Evolutionary conservation across 345 rosid genomes (phyloP).

Genomic region (Sonneratia alba): DNA sequence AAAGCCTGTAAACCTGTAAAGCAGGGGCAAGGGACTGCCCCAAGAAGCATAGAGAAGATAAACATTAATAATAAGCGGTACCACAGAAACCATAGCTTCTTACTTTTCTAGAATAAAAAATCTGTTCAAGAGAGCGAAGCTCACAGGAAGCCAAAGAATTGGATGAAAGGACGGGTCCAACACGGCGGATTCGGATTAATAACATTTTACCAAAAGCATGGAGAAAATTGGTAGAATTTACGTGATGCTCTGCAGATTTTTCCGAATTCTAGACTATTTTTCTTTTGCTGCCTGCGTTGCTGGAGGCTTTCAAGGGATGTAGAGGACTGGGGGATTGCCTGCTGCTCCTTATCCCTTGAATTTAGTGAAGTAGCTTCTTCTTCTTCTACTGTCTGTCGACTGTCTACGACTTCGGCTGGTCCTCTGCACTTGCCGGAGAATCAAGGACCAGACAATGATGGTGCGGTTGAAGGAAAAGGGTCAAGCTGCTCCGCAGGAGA

Average conservation of each 20-base stretch:
- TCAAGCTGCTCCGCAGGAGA: background rate
- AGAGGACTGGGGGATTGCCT: too few species aligned
- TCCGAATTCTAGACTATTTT: too few species aligned
- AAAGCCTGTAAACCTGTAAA: background rate
- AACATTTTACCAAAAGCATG: too few species aligned
- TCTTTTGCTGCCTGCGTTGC: too few species aligned
- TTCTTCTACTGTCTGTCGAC: background rate
- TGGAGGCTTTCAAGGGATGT: too few species aligned
- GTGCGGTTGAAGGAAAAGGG: background rate
- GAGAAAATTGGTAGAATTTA: too few species aligned
- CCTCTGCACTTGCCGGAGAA: background rate
- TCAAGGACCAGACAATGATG: constrained; percentile 1
- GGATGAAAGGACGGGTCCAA: too few species aligned
- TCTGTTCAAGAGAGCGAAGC: too few species aligned
- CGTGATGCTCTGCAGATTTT: too few species aligned
- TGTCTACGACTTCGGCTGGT: background rate
- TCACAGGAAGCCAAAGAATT: too few species aligned
- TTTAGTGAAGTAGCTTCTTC: background rate
- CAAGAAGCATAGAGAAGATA: background rate
- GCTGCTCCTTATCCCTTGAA: background rate
- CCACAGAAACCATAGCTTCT: background rate
- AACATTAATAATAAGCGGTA: background rate
- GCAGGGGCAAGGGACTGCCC: background rate
- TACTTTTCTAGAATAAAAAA: too few species aligned
- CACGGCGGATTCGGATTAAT: too few species aligned